These are phyloP conservation scores for Ceratobasidium sp. DNA, from an alignment of 1,284 basidiomycete genomes.

Conservation along the genomic window DNA sequence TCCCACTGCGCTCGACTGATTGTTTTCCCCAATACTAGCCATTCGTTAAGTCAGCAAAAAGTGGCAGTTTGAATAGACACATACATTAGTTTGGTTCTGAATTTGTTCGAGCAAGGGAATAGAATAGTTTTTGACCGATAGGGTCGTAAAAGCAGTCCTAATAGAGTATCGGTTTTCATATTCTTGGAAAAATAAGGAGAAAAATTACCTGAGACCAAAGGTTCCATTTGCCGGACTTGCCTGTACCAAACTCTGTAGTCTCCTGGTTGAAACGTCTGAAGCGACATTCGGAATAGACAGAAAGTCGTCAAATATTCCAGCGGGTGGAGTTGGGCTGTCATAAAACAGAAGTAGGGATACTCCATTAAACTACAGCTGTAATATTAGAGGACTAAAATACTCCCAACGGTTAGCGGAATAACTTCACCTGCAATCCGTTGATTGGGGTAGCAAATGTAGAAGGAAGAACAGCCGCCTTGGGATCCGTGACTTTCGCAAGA, in stretches of 20 bases:
- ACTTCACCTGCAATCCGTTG: neutral
- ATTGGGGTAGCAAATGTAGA: constrained; percentile 44
- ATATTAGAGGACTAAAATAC: neutral
- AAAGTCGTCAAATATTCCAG: constrained; percentile 60
- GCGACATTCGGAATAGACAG: constrained; percentile 53
- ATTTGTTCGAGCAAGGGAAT: constrained; percentile 56
- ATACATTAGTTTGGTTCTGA: constrained; percentile 58
- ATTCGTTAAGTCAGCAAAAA: constrained; percentile 42
- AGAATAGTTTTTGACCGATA: constrained; percentile 55
- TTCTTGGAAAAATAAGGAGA: neutral
- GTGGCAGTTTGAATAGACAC: constrained; percentile 38
- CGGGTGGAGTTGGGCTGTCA: constrained; percentile 58
- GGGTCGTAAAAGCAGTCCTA: constrained; percentile 60
- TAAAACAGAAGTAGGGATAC: constrained; percentile 58
- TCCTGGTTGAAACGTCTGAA: constrained; percentile 53
- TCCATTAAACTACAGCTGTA: constrained; percentile 42
- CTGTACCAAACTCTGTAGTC: constrained; percentile 54
- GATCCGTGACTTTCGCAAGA: constrained; percentile 57
- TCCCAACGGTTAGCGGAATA: neutral
- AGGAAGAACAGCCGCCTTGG: constrained; percentile 64
- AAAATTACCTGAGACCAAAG: constrained; percentile 53
- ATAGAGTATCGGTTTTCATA: neutral
- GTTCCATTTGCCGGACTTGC: constrained; percentile 55
- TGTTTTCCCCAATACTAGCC: constrained; percentile 52
- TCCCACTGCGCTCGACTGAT: constrained; percentile 48